These are phyloP conservation scores for Samsoniella hepiali DNA, from an alignment of 2,329 filamentous ascomycete genomes.

Conservation along the genomic window DNA sequence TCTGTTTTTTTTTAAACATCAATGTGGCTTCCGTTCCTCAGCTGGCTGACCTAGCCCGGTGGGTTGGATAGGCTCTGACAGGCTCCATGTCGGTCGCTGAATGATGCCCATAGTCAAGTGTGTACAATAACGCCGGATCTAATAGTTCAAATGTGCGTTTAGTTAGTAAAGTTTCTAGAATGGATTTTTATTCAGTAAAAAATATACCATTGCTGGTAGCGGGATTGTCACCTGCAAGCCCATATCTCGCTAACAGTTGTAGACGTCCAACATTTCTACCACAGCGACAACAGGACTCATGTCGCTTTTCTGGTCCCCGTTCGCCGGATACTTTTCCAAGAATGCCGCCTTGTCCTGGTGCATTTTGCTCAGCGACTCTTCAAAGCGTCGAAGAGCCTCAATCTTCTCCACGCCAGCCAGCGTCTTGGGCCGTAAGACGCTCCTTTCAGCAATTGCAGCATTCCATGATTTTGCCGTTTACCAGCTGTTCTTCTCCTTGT, in stretches of 20 bases:
- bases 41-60: too few relatives aligned
- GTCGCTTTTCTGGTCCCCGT: not conserved
- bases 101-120: too few relatives aligned
- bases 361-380: conserved; percentile 2
- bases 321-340: not conserved
- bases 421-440: not conserved
- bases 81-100: too few relatives aligned
- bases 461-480: conserved; percentile 6
- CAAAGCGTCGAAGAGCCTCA: not conserved
- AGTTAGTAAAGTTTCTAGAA: too few relatives aligned
- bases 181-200: too few relatives aligned
- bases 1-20: too few relatives aligned
- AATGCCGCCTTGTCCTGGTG: not conserved
- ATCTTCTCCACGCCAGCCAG: conserved; percentile 2
- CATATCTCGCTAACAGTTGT: not conserved
- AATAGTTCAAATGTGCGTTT: too few relatives aligned
- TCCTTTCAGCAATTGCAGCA: not conserved
- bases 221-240: too few relatives aligned
- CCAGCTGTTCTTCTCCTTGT: not conserved
- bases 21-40: too few relatives aligned
- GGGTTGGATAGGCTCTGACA: too few relatives aligned
- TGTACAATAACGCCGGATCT: too few relatives aligned
- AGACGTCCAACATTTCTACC: not conserved
- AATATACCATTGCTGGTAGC: too few relatives aligned
- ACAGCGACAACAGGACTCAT: not conserved